Evolutionary conservation across 2,329 filamentous ascomycete genomes (phyloP), one percentile per base, ranked within the genome.

Genomic region (Incumbomyces lentus): DNA sequence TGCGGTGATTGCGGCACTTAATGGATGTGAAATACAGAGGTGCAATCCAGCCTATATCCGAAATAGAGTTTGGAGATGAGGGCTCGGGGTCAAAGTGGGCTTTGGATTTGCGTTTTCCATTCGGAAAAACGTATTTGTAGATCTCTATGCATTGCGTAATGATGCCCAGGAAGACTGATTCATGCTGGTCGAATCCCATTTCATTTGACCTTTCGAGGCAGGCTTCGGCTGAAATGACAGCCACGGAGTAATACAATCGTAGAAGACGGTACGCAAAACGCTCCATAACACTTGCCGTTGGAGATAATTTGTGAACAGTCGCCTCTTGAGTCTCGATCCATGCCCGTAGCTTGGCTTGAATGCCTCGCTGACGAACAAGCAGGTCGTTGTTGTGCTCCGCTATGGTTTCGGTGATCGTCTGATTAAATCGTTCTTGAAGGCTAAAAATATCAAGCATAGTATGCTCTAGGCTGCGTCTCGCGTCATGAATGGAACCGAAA

Each of bases 1-100:
- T 50, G n/a, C 50, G 53, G n/a, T 53, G 59, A 17, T 57, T 46
- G 2, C 62, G 62, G 46, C 62, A 65, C 39, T 63, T 62, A 1
- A 61, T 42, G 8, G 60, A 57, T 0, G 57, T 56, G 41, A 60
- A 64, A 37, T 62, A 65, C 8, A 66, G 39, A 3, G 61, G 60
- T 1, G 58, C 54, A 47, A 60, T 53, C 34, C 49, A 63, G n/a
- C 63, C 63, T 12, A 59, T 54, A 31, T 66, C 63, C 10, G 36
- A 33, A 14, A 51, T 42, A 19, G 33, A 59, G 46, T 19, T 53
- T 56, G 42, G 4, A 37, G 13, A 34, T n/a, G 14, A 18, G 13
- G 13, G 6, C 14, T 19, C 30, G 30, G 13, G n/a, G 10, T 42
- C 22, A 18, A 32, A 14, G 6, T 6, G 16, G 13, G 12, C 12